phyloP scores from a whole-genome alignment of 2,329 filamentous ascomycete species.

The Bipolaris cookei region DNA sequence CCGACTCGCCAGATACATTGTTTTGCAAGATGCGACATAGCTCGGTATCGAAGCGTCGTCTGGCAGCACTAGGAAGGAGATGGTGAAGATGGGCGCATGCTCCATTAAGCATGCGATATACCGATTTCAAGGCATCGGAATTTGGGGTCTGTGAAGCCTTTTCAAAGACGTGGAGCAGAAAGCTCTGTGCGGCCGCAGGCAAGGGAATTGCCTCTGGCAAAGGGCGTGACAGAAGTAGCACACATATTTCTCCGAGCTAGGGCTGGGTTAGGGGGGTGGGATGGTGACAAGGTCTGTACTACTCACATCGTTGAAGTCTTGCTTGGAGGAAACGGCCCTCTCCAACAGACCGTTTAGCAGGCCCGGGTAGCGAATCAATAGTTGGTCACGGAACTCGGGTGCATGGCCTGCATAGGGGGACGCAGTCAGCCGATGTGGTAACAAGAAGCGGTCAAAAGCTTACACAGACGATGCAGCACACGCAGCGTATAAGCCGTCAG shows the following conservation, averaged over 20 bases:
- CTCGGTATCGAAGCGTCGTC: slow-evolving; percentile 36
- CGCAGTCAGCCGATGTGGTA: slow-evolving; percentile 28
- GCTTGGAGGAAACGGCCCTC: slow-evolving; percentile 41
- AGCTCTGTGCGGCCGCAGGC: slow-evolving; percentile 42
- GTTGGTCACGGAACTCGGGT: slow-evolving; percentile 38
- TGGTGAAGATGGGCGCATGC: slow-evolving; percentile 42
- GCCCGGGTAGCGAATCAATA: slow-evolving; percentile 39
- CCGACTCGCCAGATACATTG: slow-evolving; percentile 28
- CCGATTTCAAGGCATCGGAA: slow-evolving; percentile 32
- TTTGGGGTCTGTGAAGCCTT: slow-evolving; percentile 31
- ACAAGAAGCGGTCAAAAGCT: slow-evolving; percentile 8
- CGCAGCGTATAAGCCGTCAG: slow-evolving; percentile 59
- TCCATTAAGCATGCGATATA: slow-evolving; percentile 46
- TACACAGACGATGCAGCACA: slow-evolving; percentile 59
- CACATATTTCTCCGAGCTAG: slow-evolving; percentile 40
- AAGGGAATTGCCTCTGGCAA: slow-evolving; percentile 40
- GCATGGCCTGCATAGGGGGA: slow-evolving; percentile 35
- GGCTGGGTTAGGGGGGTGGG: not conserved
- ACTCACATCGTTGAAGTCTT: slow-evolving; percentile 42
- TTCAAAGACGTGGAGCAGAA: slow-evolving; percentile 45
- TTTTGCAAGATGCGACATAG: slow-evolving; percentile 38
- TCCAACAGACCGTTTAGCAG: slow-evolving; percentile 43
- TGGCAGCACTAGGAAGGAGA: slow-evolving; percentile 30
- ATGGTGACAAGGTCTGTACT: slow-evolving; percentile 7
- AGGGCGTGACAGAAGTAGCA: slow-evolving; percentile 41